phyloP scores from a whole-genome alignment of 2,329 filamentous ascomycete genomes.

The Phialophora expanda region DNA sequence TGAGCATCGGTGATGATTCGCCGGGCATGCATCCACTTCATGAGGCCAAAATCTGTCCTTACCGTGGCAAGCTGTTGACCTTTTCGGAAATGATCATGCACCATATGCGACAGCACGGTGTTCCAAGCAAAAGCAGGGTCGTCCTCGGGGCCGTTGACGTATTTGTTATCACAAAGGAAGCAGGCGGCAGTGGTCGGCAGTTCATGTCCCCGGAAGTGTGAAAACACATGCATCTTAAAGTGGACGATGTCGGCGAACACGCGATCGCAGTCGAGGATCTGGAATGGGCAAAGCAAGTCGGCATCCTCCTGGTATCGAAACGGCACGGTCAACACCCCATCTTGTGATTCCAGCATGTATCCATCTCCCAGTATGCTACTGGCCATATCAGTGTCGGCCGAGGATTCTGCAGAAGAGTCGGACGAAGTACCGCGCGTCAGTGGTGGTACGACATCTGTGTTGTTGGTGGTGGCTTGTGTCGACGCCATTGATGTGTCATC shows the following conservation, averaged over 20 bases:
- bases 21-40: slow-evolving; percentile 52
- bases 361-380: slow-evolving; percentile 37
- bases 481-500: slow-evolving; percentile 30
- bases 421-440: slow-evolving; percentile 38
- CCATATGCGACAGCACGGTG: slow-evolving; percentile 51
- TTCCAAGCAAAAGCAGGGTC: slow-evolving; percentile 47
- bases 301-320: slow-evolving; percentile 35
- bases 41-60: slow-evolving; percentile 51
- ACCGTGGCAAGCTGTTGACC: slow-evolving; percentile 50
- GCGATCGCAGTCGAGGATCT: slow-evolving; percentile 51
- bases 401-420: slow-evolving; percentile 34
- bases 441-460: slow-evolving; percentile 36
- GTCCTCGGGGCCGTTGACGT: slow-evolving; percentile 33
- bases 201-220: slow-evolving; percentile 51
- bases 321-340: slow-evolving; percentile 37
- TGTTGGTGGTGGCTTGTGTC: slow-evolving; percentile 28
- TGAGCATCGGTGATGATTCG: slow-evolving; percentile 52
- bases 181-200: slow-evolving; percentile 51
- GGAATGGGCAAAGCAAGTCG: slow-evolving; percentile 49
- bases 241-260: slow-evolving; percentile 47
- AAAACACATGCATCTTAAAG: slow-evolving; percentile 53
- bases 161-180: slow-evolving; percentile 48
- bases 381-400: slow-evolving; percentile 37
- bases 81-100: slow-evolving; percentile 47
- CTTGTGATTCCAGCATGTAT: slow-evolving; percentile 36